Evolutionary conservation across 345 rosid genomes (phyloP), one percentile per base, ranked within the genome.

Genomic region (Lumnitzera racemosa): DNA sequence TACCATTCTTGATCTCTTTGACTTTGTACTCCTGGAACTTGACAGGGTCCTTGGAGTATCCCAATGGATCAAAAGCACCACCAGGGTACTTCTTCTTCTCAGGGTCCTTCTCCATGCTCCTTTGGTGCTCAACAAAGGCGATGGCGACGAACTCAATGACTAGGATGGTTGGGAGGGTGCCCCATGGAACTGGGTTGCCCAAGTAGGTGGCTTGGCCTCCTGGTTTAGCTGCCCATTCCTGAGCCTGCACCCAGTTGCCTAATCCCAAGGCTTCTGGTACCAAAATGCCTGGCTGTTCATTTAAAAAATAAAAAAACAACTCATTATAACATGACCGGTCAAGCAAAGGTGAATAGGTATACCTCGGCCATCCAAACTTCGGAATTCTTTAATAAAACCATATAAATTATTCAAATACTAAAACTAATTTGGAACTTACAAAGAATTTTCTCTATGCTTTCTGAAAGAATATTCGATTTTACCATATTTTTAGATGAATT

Each of bases 211-310:
- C 97, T 74, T 94, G 99, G 10, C 99, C 99, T 20, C 96, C 97
- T 0, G 95, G 99, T 61, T 81, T 0, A 24, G 99, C 96, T 1
- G 99, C 99, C 99, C 99, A 94, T 61, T 90, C 95, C 63, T 94
- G 99, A 17, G 97, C 99, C 76, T 88, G 71, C 46, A 94, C 99
- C 99, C 99, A 94, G 85, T 94, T 94, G n/a, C 97, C 99, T 24
- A 77, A 75, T 0, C 99, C 99, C 71, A 90, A 74, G 0, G 99
- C 96, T 77, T 94, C 97, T 13, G 97, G 97, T 48, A 94, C 76
- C 70, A 94, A 72, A 8, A 94, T 80, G 66, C 97, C 99, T 5
- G 97, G 99, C 97, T 89, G 76, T 80, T 65, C n/a, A 14, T 51
- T 54, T 10, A 14, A 24, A 17, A 20, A 20, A 20, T 0, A 2